Evolutionary conservation across 1,284 basidiomycete genomes (phyloP).

Genomic region (Puccinia triticina): DNA sequence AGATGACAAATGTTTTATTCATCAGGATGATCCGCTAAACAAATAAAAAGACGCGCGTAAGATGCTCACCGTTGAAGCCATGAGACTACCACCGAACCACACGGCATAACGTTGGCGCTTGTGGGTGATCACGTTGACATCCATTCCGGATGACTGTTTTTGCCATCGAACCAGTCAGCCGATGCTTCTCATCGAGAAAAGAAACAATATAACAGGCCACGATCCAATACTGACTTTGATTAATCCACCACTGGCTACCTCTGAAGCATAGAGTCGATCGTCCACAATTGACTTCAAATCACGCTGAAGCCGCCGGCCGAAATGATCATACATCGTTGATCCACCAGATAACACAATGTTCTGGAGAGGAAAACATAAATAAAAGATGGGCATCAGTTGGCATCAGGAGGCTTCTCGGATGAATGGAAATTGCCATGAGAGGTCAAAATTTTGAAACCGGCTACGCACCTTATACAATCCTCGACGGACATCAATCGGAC

Average conservation of each 20-base stretch:
- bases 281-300: slow-evolving; percentile 94
- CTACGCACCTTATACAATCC: slow-evolving; percentile 81
- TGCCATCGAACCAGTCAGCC: neutral
- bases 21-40: neutral
- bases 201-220: neutral
- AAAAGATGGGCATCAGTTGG: neutral
- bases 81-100: slow-evolving; percentile 94
- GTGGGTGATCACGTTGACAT: slow-evolving; percentile 91
- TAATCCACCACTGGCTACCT: slow-evolving; percentile 73
- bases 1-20: neutral
- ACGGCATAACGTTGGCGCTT: slow-evolving; percentile 98
- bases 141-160: slow-evolving; percentile 52
- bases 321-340: slow-evolving; percentile 98
- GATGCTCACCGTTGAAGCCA: slow-evolving; percentile 78
- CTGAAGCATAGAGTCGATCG: slow-evolving; percentile 78
- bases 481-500: slow-evolving; percentile 90
- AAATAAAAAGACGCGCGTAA: neutral
- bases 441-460: neutral
- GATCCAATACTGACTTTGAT: slow-evolving; percentile 67
- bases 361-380: slow-evolving; percentile 61
- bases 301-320: slow-evolving; percentile 90
- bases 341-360: slow-evolving; percentile 93
- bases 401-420: neutral
- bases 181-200: neutral
- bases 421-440: neutral